Base-by-base conservation (phyloP, 2,329 filamentous ascomycete species). In the Metarhizium robertsii region DNA sequence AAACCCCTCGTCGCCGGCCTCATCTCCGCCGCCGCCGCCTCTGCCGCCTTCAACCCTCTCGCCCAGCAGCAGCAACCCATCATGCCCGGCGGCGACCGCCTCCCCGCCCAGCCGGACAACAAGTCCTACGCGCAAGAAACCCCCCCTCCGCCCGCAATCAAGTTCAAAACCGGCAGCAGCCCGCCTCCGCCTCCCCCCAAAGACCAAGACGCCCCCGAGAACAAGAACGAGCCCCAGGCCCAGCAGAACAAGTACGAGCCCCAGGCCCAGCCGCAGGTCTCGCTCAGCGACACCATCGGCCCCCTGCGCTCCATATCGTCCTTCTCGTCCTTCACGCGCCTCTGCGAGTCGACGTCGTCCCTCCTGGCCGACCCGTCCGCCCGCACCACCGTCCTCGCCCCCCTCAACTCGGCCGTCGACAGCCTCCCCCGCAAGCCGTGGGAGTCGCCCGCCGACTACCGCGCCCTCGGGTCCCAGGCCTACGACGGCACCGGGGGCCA, bases 301-400 rank as follows among this genome's bases (percentile, higher is more conserved):
- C 85, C 85, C 61, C 85, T 90, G 55, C 85, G 88, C 62, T 81
- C 78, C 58, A 88, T 96, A 67, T 91, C 90, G 60, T 85, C 92
- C 62, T 97, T 96, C 71, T 87, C 90, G 34, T 84, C 85, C 46
- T 84, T 95, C 65, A 86, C 87, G 5, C 84, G 91, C 57, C 86
- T 92, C 66, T 83, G 92, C 63, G 80, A 85, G 50, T 72, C 78
- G n/a, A 78, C 92, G 20, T 80, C 83, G 10, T 72, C 75, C 25
- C 87, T 88, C 1, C 80, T 97, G 14, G 81, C 87, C 62, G 80
- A 90, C 66, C 70, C 77, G 0, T 66, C 73, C 1, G 71, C 79
- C 56, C 92, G 92, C 67, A 88, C 88, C 16, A 96, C 91, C 2
- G 84, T 97, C 29, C 82, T 97, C 2, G 92, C 92, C 5, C 94